These are phyloP conservation scores for Histomonas meleagridis DNA, from an alignment of 208 protist species.

Conservation along the genomic window DNA sequence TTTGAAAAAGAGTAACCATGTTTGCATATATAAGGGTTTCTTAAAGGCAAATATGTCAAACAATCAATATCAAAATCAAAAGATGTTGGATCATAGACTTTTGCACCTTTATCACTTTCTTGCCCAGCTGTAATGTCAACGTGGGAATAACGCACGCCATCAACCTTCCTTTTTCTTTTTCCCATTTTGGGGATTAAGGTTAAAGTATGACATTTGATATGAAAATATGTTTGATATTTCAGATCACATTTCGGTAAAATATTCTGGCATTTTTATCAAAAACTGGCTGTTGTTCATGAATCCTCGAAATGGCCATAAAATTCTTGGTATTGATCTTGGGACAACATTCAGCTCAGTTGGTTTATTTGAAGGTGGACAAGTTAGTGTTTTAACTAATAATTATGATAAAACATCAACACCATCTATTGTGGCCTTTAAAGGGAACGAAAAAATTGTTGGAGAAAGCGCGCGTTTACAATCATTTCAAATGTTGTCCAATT, in stretches of 20 bases:
- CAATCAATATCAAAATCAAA: background rate
- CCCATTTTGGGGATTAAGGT: background rate
- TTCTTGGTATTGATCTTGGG: too few species aligned
- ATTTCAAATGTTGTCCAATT: too few species aligned
- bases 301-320: too few species aligned
- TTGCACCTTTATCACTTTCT: background rate
- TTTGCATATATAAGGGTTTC: background rate
- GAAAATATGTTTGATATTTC: too few species aligned
- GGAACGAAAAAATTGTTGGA: too few species aligned
- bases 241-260: too few species aligned
- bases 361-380: too few species aligned
- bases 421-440: constrained; percentile 59
- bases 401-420: constrained; percentile 57
- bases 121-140: background rate
- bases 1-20: background rate
- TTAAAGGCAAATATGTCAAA: background rate
- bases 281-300: too few species aligned
- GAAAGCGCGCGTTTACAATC: too few species aligned
- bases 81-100: background rate
- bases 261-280: too few species aligned
- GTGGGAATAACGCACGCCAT: background rate
- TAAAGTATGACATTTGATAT: background rate
- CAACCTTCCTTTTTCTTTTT: background rate
- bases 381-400: too few species aligned
- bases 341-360: too few species aligned